Percentiles rank a stretch among this genome's conserved stretches.
Evolutionary conservation across 148 eudicot genomes (phyloP).

Genomic region (Amaranthus hypochondriacus): DNA sequence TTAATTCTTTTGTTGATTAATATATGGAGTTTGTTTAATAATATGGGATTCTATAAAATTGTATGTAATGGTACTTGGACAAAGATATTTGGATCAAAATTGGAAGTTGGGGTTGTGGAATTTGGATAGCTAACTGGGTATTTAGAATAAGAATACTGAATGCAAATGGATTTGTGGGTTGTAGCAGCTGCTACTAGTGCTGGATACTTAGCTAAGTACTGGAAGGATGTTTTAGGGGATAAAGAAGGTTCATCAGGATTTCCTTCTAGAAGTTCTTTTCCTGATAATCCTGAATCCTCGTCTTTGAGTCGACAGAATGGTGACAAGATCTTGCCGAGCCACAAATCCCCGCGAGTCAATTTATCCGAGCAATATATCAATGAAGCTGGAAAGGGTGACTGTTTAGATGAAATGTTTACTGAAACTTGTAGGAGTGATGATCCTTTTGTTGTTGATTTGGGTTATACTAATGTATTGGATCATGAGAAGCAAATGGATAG

Average conservation of each 20-base stretch:
- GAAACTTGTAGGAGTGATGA: slow-evolving; percentile 23
- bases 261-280: slow-evolving; percentile 21
- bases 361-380: slow-evolving; percentile 18
- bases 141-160: background rate
- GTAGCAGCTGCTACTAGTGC: slow-evolving; percentile 86
- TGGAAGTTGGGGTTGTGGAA: slow-evolving; percentile 20
- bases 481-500: slow-evolving; percentile 26
- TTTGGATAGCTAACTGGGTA: slow-evolving; percentile 25
- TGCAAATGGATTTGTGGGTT: slow-evolving; percentile 81
- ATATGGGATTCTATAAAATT: slow-evolving; percentile 28
- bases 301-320: slow-evolving; percentile 17
- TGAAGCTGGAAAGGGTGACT: slow-evolving; percentile 22
- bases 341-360: slow-evolving; percentile 12
- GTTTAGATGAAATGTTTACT: slow-evolving; percentile 17
- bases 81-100: slow-evolving; percentile 21
- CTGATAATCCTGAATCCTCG: slow-evolving; percentile 33
- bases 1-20: slow-evolving; percentile 9
- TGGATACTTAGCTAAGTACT: slow-evolving; percentile 63
- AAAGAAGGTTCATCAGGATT: slow-evolving; percentile 32
- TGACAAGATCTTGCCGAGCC: slow-evolving; percentile 29
- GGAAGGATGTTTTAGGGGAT: slow-evolving; percentile 42
- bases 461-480: slow-evolving; percentile 30
- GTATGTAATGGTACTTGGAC: slow-evolving; percentile 15
- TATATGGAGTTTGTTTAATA: slow-evolving; percentile 9
- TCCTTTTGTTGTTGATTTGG: slow-evolving; percentile 15